Evolutionary conservation across 129 eudicot genomes (phyloP), one percentile per base, ranked within the genome.

Genomic region (Escallonia rubra): DNA sequence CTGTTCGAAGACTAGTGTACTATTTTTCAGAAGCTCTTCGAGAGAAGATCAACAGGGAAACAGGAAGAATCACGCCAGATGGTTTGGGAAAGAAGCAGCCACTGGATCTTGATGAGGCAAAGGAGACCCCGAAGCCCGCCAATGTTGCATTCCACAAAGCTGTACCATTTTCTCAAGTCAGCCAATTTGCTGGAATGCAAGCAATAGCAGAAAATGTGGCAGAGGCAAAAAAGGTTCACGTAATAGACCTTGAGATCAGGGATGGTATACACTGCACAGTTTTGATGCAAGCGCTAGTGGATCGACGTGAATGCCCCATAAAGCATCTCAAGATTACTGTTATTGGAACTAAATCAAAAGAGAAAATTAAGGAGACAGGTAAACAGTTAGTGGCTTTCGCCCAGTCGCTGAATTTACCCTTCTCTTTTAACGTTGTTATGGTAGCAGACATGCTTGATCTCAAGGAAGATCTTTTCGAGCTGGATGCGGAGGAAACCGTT

Each of bases 1-100:
- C 85, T 1, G 54, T 81, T 63, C 85, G 81, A 59, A 67, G 95
- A 51, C 43, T 87, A 58, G 95, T 79, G 5, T 63, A 72, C 59
- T 81, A 80, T 59, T 87, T 87, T 57, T 68, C 76, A 45, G 75
- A 76, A 55, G 83, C 95, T 50, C 87, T 87, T 59, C 63, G 66
- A 8, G 85, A 73, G 53, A 87, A 64, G 60, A 71, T 87, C 9
- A 65, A 56, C 47, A 57, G 68, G 10, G 90, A 81, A 81, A 83
- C 72, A 0, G 85, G 87, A 63, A 67, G 65, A 50, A 2, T 67
- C 5, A 51, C 72, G 0, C 2, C 52, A 38, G 41, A 15, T 11
- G 61, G 15, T 4, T 12, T 50, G 56, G 34, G 34, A 23, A 23
- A 23, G 34, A 23, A 23, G 34, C 34, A 23, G 0, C 34, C 34